A percentile compares a stretch with the other conserved stretches of the same genome.
These are phyloP conservation scores for Debaryomyces robertsiae DNA, from an alignment of 1,139 yeast species.

Conservation along the genomic window DNA sequence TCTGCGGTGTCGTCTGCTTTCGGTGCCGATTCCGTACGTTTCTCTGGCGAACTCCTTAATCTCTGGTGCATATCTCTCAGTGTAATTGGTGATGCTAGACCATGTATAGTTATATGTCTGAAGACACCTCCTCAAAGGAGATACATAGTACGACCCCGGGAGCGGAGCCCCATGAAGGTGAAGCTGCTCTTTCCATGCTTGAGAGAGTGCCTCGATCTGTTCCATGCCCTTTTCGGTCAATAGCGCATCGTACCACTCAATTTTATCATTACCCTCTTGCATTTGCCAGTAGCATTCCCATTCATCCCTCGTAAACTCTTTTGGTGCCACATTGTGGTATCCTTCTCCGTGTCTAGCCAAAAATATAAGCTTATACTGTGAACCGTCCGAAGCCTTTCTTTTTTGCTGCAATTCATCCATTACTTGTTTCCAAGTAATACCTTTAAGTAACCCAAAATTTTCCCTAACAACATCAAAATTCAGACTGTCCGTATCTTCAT, in stretches of 20 bases:
- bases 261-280: slow-evolving; percentile 31
- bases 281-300: slow-evolving; percentile 40
- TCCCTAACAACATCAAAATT: slow-evolving; percentile 11
- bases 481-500: slow-evolving; percentile 18
- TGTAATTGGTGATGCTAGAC: slow-evolving; percentile 19
- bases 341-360: slow-evolving; percentile 48
- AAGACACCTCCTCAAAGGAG: slow-evolving; percentile 39
- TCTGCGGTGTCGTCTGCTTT: slow-evolving; percentile 35
- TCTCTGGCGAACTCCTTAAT: slow-evolving; percentile 41
- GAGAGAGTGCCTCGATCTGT: slow-evolving; percentile 23
- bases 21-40: slow-evolving; percentile 41
- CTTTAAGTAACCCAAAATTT: slow-evolving; percentile 23
- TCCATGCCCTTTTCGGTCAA: slow-evolving; percentile 32
- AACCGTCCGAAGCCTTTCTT: slow-evolving; percentile 15
- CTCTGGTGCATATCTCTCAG: slow-evolving; percentile 21
- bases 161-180: slow-evolving; percentile 23
- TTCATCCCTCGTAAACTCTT: slow-evolving; percentile 18
- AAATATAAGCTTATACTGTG: slow-evolving; percentile 31
- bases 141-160: slow-evolving; percentile 34
- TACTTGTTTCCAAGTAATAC: slow-evolving; percentile 23
- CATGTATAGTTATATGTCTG: slow-evolving; percentile 37
- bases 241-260: slow-evolving; percentile 42
- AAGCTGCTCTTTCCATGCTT: slow-evolving; percentile 23
- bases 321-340: slow-evolving; percentile 38
- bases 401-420: slow-evolving; percentile 12